phyloP scores from a whole-genome alignment of 768 basidiomycete genomes.

The Mycena indigotica region DNA sequence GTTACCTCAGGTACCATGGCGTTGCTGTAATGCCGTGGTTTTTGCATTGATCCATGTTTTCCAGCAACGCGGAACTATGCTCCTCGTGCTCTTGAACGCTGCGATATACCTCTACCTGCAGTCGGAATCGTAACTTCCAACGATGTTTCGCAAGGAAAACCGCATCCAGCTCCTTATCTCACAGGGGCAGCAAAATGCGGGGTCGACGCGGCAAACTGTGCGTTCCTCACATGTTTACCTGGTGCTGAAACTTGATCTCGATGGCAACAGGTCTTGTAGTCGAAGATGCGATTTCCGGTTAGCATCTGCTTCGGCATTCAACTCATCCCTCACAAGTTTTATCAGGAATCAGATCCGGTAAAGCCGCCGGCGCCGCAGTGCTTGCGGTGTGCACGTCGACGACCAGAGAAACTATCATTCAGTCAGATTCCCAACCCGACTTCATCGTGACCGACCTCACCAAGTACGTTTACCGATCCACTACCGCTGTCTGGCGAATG shows the following conservation, averaged over 20 bases:
- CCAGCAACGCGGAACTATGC: slow-evolving; percentile 77
- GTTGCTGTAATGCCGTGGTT: neutral
- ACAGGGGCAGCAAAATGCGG: slow-evolving; percentile 66
- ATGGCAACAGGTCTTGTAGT: slow-evolving; percentile 69
- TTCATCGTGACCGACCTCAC: slow-evolving; percentile 72
- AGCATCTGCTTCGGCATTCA: slow-evolving; percentile 28
- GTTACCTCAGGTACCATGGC: slow-evolving; percentile 68
- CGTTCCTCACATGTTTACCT: slow-evolving; percentile 19
- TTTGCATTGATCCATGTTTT: neutral
- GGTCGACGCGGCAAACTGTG: slow-evolving; percentile 61
- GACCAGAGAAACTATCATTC: slow-evolving; percentile 50
- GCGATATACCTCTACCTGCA: slow-evolving; percentile 59
- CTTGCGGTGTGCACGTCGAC: slow-evolving; percentile 88
- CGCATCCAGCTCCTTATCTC: slow-evolving; percentile 87
- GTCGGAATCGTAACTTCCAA: slow-evolving; percentile 73
- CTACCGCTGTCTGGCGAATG: neutral
- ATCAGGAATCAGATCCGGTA: slow-evolving; percentile 18
- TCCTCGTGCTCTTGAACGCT: slow-evolving; percentile 62
- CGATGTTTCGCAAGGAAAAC: slow-evolving; percentile 75
- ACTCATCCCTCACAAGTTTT: neutral
- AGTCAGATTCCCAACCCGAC: slow-evolving; percentile 58
- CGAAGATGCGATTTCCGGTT: slow-evolving; percentile 87
- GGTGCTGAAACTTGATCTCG: neutral
- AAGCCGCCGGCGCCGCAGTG: slow-evolving; percentile 70
- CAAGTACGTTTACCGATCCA: slow-evolving; percentile 44